These are phyloP conservation scores for Oryza coarctata DNA, from an alignment of 176 grass and related monocot genomes.

Conservation along the genomic window DNA sequence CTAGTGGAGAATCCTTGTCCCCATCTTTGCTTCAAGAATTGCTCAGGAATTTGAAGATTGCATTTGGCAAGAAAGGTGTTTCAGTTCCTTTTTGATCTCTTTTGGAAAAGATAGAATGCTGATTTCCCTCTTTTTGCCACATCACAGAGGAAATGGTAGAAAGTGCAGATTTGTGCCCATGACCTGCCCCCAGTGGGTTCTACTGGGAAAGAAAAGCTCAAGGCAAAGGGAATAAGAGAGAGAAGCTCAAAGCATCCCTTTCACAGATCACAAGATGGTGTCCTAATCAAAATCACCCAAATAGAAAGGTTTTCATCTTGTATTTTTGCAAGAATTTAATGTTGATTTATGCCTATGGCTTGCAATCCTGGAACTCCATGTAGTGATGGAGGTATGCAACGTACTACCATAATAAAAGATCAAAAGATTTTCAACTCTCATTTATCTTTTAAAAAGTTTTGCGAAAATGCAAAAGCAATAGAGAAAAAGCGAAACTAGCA, in stretches of 20 bases:
- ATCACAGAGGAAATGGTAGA: conserved; percentile 8
- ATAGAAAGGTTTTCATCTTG: not conserved
- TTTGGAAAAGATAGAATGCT: conserved; percentile 26
- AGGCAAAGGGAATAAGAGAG: not conserved
- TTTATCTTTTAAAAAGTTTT: not conserved
- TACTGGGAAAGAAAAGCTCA: not conserved
- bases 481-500: not conserved
- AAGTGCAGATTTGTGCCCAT: conserved; percentile 20
- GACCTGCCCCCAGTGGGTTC: not conserved
- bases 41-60: conserved; percentile 35
- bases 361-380: not conserved
- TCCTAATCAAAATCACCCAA: not conserved
- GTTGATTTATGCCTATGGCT: not conserved
- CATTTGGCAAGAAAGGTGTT: conserved; percentile 28
- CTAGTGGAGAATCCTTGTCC: conserved; percentile 51
- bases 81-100: conserved; percentile 35
- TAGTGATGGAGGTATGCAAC: not conserved
- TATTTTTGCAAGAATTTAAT: not conserved
- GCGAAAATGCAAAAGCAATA: not conserved
- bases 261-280: not conserved
- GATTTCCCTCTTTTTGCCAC: conserved; percentile 13
- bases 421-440: too few species aligned
- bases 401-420: not conserved
- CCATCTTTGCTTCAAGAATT: conserved; percentile 44
- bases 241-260: not conserved